Evolutionary conservation across 345 rosid species (phyloP), one percentile per base, ranked within the genome.

Genomic region (Sisymbrium altissimum): DNA sequence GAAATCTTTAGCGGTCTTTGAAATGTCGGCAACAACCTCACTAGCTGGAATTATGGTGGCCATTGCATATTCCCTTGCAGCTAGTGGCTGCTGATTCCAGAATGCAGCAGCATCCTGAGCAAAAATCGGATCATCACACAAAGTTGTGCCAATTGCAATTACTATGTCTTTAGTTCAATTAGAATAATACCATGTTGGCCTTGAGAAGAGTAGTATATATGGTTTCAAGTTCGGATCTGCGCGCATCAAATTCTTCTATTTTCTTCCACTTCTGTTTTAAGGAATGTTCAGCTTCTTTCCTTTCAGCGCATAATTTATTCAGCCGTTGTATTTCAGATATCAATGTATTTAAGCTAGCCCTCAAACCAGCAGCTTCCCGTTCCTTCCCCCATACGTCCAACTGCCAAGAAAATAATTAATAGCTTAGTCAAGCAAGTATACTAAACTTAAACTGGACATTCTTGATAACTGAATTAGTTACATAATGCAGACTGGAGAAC

Each of bases 311-410:
- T 72, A 92, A 80, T 82, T 86, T 88, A 75, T 87, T 85, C 73
- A 92, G 67, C 46, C 98, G 85, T 35, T 86, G 84, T 55, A 88
- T 85, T 83, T 92, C 96, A 79, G 92, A 86, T 83, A 81, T 79
- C 86, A 92, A 75, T 43, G 94, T 86, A 72, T 79, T 88, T 83
- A 90, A 78, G 84, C 96, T 87, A 69, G 92, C 92, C 81, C 85
- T 87, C 81, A 89, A 69, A 55, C 98, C 94, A 80, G 91, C 81
- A 62, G 85, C 83, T 82, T 92, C 98, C 74, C 96, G 85, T 82
- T 92, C 96, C 81, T 87, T 92, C 67, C 84, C 84, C 98, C 96
- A 92, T 74, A 92, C 92, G 74, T 92, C 96, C 84, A 92, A 72
- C 98, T 89, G 81, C 72, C 77, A 23, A 23, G 21, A 62, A 36